Conservation (phyloP, 768 basidiomycete genomes). For the Boletus speciosus region DNA sequence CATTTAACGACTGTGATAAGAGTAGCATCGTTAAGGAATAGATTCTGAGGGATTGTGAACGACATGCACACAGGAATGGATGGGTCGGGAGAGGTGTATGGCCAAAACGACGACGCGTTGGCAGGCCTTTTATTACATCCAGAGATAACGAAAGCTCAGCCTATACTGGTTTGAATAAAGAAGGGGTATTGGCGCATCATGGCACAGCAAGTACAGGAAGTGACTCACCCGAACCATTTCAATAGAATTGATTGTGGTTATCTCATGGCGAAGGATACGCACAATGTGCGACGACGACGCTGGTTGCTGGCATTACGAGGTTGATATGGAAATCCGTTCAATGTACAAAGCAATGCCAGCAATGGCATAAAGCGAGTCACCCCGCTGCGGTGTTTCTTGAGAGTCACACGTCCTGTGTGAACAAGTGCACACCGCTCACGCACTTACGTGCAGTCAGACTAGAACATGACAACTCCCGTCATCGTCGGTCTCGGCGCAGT, state of each 20-base stretch:
- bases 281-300: not conserved
- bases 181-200: not conserved
- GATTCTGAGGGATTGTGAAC: slow-evolving; percentile 30
- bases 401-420: slow-evolving; percentile 1
- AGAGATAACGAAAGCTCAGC: not conserved
- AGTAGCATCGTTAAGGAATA: slow-evolving; percentile 29
- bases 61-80: slow-evolving; percentile 8
- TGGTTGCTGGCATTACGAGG: not conserved
- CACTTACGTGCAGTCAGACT: not conserved
- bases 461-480: slow-evolving; percentile 71
- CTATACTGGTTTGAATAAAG: not conserved
- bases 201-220: slow-evolving; percentile 15
- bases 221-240: not conserved
- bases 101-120: not conserved
- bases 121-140: slow-evolving; percentile 3
- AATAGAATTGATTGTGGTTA: not conserved
- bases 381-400: not conserved
- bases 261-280: not conserved
- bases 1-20: slow-evolving; percentile 29
- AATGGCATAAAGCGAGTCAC: not conserved
- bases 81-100: slow-evolving; percentile 1
- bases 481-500: slow-evolving; percentile 76
- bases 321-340: slow-evolving; percentile 9
- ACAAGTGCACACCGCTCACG: not conserved
- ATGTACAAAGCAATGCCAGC: not conserved